Percentiles rank a stretch among this genome's conserved stretches.
Evolutionary conservation across 2,329 filamentous ascomycete species (phyloP).

Genomic region (Bipolaris cookei): DNA sequence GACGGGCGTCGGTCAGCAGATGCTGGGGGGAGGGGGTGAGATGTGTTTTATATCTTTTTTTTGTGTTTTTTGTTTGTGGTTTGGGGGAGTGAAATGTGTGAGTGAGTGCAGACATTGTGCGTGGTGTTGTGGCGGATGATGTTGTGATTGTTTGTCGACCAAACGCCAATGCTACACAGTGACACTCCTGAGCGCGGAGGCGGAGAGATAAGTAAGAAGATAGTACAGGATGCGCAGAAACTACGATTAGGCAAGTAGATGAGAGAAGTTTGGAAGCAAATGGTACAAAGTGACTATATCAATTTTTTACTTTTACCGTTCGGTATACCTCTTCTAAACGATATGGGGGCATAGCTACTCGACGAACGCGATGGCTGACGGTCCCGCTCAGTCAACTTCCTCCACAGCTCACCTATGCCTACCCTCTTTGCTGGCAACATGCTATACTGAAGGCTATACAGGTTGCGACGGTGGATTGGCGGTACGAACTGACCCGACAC

Average conservation of each 20-base stretch:
- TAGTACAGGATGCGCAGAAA: neutral
- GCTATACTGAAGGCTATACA: constrained; percentile 97
- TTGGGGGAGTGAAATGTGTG: neutral
- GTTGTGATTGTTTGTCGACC: too few species aligned
- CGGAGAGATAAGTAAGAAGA: neutral
- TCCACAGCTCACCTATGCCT: constrained; percentile 86
- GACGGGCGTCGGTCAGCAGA: constrained; percentile 5
- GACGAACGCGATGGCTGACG: neutral
- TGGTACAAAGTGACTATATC: neutral
- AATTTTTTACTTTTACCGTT: constrained; percentile 16
- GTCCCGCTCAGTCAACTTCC: constrained; percentile 56
- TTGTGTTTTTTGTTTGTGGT: neutral
- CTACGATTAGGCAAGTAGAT: neutral
- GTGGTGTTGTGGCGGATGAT: too few species aligned
- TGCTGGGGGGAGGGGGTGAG: neutral
- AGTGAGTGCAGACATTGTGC: neutral
- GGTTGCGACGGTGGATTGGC: constrained; percentile 89
- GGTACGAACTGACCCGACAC: constrained; percentile 91
- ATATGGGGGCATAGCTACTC: constrained; percentile 15
- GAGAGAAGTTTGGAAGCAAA: neutral
- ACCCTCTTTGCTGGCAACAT: constrained; percentile 88
- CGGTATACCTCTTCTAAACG: constrained; percentile 4
- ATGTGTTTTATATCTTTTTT: neutral
- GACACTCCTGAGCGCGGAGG: neutral
- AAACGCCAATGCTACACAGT: too few species aligned